These are phyloP conservation scores for Pyricularia grisea DNA, from an alignment of 2,329 filamentous ascomycete genomes.

Conservation along the genomic window DNA sequence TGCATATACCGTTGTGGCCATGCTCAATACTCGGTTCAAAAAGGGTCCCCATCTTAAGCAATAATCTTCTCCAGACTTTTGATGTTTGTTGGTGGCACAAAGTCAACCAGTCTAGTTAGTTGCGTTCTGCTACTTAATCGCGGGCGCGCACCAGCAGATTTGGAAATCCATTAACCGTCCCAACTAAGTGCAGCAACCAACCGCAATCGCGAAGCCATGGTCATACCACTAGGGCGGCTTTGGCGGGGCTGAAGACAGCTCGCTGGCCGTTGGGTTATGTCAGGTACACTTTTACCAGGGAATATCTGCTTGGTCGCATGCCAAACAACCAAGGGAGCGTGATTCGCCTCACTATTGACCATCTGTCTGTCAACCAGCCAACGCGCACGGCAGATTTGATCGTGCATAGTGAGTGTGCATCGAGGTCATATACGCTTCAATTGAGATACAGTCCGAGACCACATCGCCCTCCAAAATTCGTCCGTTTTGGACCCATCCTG, in stretches of 20 bases:
- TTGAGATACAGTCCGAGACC: background rate
- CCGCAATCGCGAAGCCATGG: background rate
- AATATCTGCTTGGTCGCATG: too few species aligned
- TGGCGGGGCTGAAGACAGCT: background rate
- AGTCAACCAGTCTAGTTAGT: too few species aligned
- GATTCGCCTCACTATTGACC: too few species aligned
- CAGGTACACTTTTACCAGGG: too few species aligned
- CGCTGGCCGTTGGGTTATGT: background rate
- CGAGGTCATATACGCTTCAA: background rate
- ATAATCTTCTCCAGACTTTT: too few species aligned
- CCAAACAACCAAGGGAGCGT: too few species aligned
- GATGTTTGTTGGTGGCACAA: background rate
- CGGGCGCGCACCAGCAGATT: background rate
- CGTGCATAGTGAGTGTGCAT: background rate
- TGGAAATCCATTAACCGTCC: background rate
- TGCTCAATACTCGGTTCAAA: background rate
- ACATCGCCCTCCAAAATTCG: background rate
- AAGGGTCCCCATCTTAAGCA: too few species aligned
- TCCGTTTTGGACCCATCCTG: background rate
- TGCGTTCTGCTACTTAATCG: background rate
- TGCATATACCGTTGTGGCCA: background rate
- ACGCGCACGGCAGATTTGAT: background rate
- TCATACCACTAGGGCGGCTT: background rate
- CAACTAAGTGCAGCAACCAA: background rate
- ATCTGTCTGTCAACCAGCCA: background rate